Evolutionary conservation across 2,329 filamentous ascomycete genomes (phyloP).

Genomic region (Malbranchea cinnamomea): DNA sequence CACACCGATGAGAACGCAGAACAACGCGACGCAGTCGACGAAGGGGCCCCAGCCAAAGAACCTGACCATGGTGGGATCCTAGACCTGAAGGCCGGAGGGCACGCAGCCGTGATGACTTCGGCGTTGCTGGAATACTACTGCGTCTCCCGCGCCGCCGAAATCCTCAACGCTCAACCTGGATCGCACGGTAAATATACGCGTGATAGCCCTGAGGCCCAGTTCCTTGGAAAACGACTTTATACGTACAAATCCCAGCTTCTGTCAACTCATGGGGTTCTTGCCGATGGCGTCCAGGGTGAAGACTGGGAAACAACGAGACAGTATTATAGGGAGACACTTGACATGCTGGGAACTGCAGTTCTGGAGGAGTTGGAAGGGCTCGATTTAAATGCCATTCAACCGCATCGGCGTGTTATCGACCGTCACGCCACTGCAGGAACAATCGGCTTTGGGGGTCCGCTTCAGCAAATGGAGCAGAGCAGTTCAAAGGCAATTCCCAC

Average conservation of each 20-base stretch:
- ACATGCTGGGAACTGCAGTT: constrained; percentile 23
- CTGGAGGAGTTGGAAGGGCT: constrained; percentile 25
- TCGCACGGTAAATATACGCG: constrained; percentile 22
- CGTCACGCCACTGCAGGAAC: too few species aligned
- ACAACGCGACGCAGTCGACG: too few species aligned
- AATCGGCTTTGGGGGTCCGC: background rate
- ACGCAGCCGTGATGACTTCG: constrained; percentile 28
- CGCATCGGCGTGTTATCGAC: too few species aligned
- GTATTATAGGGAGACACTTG: constrained; percentile 29
- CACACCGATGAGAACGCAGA: too few species aligned
- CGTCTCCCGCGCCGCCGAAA: constrained; percentile 27
- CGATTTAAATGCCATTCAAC: constrained; percentile 16
- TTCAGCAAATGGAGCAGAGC: background rate
- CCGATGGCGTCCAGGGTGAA: constrained; percentile 25
- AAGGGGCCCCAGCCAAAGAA: too few species aligned
- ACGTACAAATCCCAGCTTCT: constrained; percentile 28
- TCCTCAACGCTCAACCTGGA: constrained; percentile 26
- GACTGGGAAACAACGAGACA: constrained; percentile 21
- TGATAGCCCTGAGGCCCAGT: constrained; percentile 27
- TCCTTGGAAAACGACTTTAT: constrained; percentile 28
- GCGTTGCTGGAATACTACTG: constrained; percentile 33
- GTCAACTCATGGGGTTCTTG: constrained; percentile 26
- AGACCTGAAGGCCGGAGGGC: constrained; percentile 21
- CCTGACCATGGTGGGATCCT: constrained; percentile 8
- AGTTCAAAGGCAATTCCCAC: too few species aligned